A percentile compares a stretch with the other conserved stretches of the same genome.
Conservation (phyloP, 1,139 yeast species). For the Entelexis paramagnoliae region DNA sequence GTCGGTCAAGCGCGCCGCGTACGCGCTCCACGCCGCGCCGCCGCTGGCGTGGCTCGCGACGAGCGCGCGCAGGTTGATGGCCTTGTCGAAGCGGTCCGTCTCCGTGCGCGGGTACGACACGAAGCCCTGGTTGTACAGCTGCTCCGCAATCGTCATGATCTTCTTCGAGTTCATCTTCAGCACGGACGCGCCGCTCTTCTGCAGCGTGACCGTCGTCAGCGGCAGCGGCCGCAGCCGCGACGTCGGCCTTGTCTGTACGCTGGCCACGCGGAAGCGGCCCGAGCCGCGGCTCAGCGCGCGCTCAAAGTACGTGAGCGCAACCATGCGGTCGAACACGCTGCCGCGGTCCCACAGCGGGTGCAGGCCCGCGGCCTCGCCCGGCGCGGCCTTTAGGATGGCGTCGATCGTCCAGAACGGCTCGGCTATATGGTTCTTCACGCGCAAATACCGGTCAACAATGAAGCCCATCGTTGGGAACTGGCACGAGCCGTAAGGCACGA, state of each 20-base stretch:
- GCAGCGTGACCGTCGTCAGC: constrained; percentile 88
- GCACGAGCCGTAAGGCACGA: constrained; percentile 80
- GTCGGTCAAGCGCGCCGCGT: constrained; percentile 33
- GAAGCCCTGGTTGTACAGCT: constrained; percentile 72
- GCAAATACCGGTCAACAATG: constrained; percentile 82
- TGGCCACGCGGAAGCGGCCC: constrained; percentile 42
- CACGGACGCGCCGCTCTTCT: constrained; percentile 67
- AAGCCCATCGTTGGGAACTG: constrained; percentile 96
- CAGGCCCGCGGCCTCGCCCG: constrained; percentile 21
- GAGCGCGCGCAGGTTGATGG: constrained; percentile 56
- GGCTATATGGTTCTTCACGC: constrained; percentile 59
- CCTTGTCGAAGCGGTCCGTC: constrained; percentile 72
- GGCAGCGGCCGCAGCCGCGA: constrained; percentile 78
- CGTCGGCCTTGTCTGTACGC: constrained; percentile 53
- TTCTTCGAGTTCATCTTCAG: constrained; percentile 74
- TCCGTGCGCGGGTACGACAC: constrained; percentile 96
- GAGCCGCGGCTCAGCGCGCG: constrained; percentile 41
- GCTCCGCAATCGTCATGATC: constrained; percentile 70
- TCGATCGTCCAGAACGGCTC: constrained; percentile 76
- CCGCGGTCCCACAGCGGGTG: constrained; percentile 57
- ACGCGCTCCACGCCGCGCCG: constrained; percentile 40
- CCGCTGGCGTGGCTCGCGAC: constrained; percentile 47
- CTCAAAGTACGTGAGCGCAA: constrained; percentile 55
- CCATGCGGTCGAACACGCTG: constrained; percentile 61
- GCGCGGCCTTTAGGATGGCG: constrained; percentile 26